Evolutionary conservation across 1,284 basidiomycete genomes (phyloP), one percentile per base, ranked within the genome.

Genomic region (Leccinum fuscescens): DNA sequence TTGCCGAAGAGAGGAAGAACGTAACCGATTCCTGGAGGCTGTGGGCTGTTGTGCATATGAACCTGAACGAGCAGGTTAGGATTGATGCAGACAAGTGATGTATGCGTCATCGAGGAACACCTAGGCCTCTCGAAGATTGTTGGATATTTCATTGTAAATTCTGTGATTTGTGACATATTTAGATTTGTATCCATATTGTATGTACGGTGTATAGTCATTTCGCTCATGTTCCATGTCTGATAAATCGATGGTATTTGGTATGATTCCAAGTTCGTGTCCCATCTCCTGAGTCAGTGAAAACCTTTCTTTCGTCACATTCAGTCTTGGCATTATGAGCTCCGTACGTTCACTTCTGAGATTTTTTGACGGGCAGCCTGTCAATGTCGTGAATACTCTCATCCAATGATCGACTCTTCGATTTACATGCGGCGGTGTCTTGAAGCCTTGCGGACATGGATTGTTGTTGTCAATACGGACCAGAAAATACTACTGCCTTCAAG

Each of bases 1-100:
- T 4, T 79, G 78, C 66, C 71, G 77, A 64, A 73, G 75, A 58
- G 78, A 81, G 54, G 75, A 78, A 53, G 78, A 79, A 59, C 74
- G 78, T 31, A 66, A 68, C 51, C 69, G 65, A 35, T 86, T 83
- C 78, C 69, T 86, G 20, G 72, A 72, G 56, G 66, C 66, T 33
- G 74, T 84, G 54, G 76, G 78, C 17, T 86, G 85, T 64, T 74
- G 76, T 55, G 70, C 73, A 15, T 85, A 80, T 62, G 84, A 86
- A 61, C 76, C 71, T 3, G 67, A 65, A 48, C 55, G 61, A 22
- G 42, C 17, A 20, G 17, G 11, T 6, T 44, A 44, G 42, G 11
- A 17, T 11, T 20, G 42, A 44, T 44, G n/a, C n/a, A 20, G 6
- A 20, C 17, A 44, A 44, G 17, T 44, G 17, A 44, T 12, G 5